These are phyloP conservation scores for Nemophila menziesii DNA, from an alignment of 257 asterid species.

Conservation along the genomic window DNA sequence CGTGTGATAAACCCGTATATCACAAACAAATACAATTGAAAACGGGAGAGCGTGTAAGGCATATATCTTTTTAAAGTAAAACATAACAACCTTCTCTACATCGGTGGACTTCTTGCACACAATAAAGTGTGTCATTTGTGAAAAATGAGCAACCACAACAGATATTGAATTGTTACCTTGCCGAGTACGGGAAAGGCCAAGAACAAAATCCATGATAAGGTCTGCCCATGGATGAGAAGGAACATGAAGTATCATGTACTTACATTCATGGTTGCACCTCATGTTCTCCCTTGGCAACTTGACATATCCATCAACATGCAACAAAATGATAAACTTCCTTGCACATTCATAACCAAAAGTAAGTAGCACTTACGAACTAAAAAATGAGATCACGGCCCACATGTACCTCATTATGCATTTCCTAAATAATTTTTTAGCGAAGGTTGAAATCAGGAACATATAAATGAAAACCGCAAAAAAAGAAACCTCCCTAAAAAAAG, in stretches of 20 bases:
- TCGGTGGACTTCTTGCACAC: neutral
- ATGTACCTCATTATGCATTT: too few species aligned
- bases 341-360: neutral
- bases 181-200: neutral
- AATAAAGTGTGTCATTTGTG: slow-evolving; percentile 3
- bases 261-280: neutral
- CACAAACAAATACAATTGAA: too few species aligned
- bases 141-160: slow-evolving; percentile 9
- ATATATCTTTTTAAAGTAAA: too few species aligned
- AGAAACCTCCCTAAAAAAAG: neutral
- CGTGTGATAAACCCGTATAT: too few species aligned
- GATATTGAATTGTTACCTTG: too few species aligned
- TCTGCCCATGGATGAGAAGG: slow-evolving; percentile 2
- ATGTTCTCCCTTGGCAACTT: neutral
- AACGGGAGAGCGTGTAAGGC: too few species aligned
- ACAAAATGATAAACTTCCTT: neutral
- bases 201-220: neutral
- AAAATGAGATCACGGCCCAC: too few species aligned
- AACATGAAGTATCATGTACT: neutral
- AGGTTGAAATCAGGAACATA: too few species aligned
- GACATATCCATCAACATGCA: neutral
- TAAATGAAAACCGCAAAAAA: too few species aligned
- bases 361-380: too few species aligned
- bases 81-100: neutral
- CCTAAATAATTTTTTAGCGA: too few species aligned